These are phyloP conservation scores for Pythium graminicola DNA, from an alignment of 352 stramenopile species.

Conservation along the genomic window DNA sequence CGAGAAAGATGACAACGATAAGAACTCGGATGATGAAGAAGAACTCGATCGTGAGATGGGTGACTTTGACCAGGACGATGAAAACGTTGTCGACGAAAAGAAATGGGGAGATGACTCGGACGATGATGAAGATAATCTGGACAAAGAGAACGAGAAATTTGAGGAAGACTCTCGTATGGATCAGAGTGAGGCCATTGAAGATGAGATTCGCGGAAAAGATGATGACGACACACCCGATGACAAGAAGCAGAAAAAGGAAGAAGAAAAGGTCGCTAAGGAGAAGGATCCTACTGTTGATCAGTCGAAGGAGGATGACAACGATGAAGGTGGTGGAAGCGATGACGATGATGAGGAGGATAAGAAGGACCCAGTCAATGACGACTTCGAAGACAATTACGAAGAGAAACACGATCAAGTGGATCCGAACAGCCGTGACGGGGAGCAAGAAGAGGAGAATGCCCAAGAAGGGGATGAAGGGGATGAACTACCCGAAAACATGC, in stretches of 20 bases:
- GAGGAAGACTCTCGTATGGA: conserved; percentile 83
- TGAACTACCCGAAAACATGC: conserved; percentile 79
- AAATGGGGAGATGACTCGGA: conserved; percentile 95
- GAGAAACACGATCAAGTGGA: conserved; percentile 41
- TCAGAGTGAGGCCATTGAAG: conserved; percentile 64
- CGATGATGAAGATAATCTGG: conserved; percentile 90
- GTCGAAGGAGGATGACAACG: conserved; percentile 41
- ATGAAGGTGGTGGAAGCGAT: conserved; percentile 47
- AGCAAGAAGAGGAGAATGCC: conserved; percentile 50
- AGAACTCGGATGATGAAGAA: conserved; percentile 88
- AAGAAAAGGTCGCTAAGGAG: conserved; percentile 47
- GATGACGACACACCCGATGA: conserved; percentile 34
- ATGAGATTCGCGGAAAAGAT: conserved; percentile 87
- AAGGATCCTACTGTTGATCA: conserved; percentile 67
- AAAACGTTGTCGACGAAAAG: conserved; percentile 99
- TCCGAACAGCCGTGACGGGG: conserved; percentile 27
- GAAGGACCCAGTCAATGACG: conserved; percentile 82
- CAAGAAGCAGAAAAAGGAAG: conserved; percentile 77
- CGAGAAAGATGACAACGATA: conserved; percentile 83
- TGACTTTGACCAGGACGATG: conserved; percentile 92
- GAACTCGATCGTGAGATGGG: conserved; percentile 99
- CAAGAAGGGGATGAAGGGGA: conserved; percentile 49
- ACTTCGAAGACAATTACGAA: conserved; percentile 62
- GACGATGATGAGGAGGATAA: conserved; percentile 41
- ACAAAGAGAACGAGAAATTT: conserved; percentile 95